phyloP scores from a whole-genome alignment of 1,284 basidiomycete genomes.

The Cutaneotrichosporon dermatis region DNA sequence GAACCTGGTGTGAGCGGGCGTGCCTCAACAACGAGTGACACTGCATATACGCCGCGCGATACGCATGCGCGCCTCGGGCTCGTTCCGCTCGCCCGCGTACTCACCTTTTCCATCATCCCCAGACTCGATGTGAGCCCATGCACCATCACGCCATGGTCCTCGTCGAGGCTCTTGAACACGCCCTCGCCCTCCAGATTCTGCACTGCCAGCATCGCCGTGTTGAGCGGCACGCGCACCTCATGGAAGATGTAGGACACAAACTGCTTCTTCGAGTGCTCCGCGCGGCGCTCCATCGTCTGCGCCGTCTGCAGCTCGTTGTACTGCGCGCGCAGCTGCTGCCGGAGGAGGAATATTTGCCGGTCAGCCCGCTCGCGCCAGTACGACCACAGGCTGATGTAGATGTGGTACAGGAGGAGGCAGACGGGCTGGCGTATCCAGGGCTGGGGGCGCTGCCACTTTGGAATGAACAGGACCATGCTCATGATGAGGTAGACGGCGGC shows the following conservation, averaged over 20 bases:
- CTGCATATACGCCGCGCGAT: too few species aligned
- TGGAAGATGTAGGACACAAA: constrained; percentile 66
- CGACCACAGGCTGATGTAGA: constrained; percentile 43
- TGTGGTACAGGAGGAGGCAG: constrained; percentile 41
- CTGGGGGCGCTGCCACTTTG: background rate
- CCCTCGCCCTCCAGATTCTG: constrained; percentile 76
- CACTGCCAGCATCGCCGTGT: constrained; percentile 79
- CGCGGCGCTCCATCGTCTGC: constrained; percentile 74
- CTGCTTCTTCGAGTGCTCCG: constrained; percentile 69
- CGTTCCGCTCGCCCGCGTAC: background rate
- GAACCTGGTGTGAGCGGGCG: constrained; percentile 50
- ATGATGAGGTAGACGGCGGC: constrained; percentile 56
- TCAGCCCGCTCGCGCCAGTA: constrained; percentile 54
- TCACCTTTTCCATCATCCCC: constrained; percentile 61
- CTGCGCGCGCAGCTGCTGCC: constrained; percentile 70
- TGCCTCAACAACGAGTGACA: background rate
- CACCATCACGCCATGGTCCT: constrained; percentile 44
- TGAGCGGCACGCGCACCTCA: constrained; percentile 81
- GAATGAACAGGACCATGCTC: background rate
- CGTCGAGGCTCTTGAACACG: constrained; percentile 37
- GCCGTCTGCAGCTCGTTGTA: constrained; percentile 71
- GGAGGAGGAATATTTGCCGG: constrained; percentile 59
- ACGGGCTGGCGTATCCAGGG: background rate
- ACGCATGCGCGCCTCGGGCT: too few species aligned
- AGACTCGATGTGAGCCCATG: constrained; percentile 66